These are phyloP conservation scores for Hypomontagnella monticulosa DNA, from an alignment of 495 filamentous ascomycete species.

Conservation along the genomic window DNA sequence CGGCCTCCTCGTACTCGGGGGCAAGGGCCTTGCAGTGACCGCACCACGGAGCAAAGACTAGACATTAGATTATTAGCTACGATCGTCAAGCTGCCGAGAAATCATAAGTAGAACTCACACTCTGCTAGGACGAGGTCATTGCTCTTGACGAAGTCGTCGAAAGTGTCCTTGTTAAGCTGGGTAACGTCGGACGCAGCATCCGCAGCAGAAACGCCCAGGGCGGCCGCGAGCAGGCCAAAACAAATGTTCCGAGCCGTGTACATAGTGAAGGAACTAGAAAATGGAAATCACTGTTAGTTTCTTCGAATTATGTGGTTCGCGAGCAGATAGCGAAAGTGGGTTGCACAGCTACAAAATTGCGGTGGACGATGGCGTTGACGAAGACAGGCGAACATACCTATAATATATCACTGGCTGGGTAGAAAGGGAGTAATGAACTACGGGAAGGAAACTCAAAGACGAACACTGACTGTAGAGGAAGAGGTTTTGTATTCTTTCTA, in stretches of 20 bases:
- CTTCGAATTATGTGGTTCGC: not conserved
- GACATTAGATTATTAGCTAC: conserved; percentile 12
- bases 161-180: conserved; percentile 84
- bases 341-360: not conserved
- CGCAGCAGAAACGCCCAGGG: conserved; percentile 67
- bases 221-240: conserved; percentile 68
- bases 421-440: conserved; percentile 12
- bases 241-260: conserved; percentile 60
- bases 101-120: conserved; percentile 62
- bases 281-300: conserved; percentile 21
- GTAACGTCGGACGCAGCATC: conserved; percentile 76
- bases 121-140: conserved; percentile 85
- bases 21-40: conserved; percentile 88
- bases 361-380: not conserved
- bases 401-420: conserved; percentile 31
- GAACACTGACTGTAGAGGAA: conserved; percentile 26
- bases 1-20: conserved; percentile 89
- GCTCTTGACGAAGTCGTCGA: conserved; percentile 82
- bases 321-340: not conserved
- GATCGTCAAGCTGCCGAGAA: conserved; percentile 7
- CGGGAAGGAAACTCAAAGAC: conserved; percentile 9
- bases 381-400: conserved; percentile 20
- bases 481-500: conserved; percentile 34
- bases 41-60: conserved; percentile 79
- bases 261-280: conserved; percentile 56